phyloP scores from a whole-genome alignment of 306 rosid species.

The Quercus agrifolia region DNA sequence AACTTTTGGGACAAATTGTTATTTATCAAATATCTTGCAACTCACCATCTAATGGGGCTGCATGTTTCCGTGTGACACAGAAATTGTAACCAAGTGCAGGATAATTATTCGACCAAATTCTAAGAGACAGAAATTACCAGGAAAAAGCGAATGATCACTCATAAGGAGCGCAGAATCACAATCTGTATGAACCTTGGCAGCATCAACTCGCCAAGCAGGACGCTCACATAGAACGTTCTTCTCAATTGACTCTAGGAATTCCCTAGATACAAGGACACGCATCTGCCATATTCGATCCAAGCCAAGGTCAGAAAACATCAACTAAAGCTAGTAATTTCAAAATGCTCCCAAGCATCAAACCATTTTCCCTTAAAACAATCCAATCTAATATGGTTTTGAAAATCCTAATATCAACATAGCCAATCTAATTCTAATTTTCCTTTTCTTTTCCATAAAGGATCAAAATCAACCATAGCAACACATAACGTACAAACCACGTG shows the following conservation, averaged over 20 bases:
- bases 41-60: not conserved
- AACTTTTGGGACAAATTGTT: too few relatives aligned
- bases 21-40: not conserved
- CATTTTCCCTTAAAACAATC: not conserved
- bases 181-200: constrained; percentile 55
- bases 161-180: constrained; percentile 65
- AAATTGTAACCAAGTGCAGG: not conserved
- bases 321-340: not conserved
- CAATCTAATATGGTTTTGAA: not conserved
- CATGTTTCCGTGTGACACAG: not conserved
- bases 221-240: constrained; percentile 54
- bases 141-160: constrained; percentile 83
- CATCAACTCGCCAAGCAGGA: constrained; percentile 78
- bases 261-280: constrained; percentile 50
- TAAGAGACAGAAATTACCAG: constrained; percentile 40
- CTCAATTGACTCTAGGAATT: constrained; percentile 60
- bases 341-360: not conserved
- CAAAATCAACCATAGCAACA: too few relatives aligned
- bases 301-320: constrained; percentile 17
- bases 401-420: not conserved
- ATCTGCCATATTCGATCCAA: constrained; percentile 38
- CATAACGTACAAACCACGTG: not conserved
- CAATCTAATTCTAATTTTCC: too few relatives aligned
- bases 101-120: constrained; percentile 1
- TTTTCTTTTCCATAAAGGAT: too few relatives aligned